Percentiles rank a stretch among this genome's conserved stretches.
phyloP scores from a whole-genome alignment of 495 filamentous ascomycete species.

The Eremomyces bilateralis region DNA sequence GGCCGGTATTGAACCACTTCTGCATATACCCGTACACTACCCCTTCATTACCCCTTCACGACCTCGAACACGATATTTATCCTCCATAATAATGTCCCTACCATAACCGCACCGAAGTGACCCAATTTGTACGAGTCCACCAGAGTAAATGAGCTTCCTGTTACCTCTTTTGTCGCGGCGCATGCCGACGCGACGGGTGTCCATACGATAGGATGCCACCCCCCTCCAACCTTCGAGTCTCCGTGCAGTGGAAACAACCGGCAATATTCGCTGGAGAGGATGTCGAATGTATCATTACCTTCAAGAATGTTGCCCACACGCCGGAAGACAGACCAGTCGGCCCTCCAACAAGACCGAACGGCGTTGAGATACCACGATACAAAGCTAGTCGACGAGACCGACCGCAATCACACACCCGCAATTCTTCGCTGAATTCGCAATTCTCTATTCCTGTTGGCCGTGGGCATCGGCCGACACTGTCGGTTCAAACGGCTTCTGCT shows the following conservation, averaged over 20 bases:
- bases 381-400: neutral
- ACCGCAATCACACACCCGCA: neutral
- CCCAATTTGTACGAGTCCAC: no score
- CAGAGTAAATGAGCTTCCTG: no score
- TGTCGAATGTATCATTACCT: slow-evolving; percentile 84
- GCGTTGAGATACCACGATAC: neutral
- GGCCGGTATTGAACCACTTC: no score
- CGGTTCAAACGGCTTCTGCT: slow-evolving; percentile 28
- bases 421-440: neutral
- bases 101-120: no score
- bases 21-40: no score
- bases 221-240: slow-evolving; percentile 62
- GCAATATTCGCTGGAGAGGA: slow-evolving; percentile 90
- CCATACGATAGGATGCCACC: no score
- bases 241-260: slow-evolving; percentile 76
- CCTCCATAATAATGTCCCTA: no score
- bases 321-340: slow-evolving; percentile 2
- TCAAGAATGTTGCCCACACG: slow-evolving; percentile 57
- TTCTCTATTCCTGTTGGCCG: slow-evolving; percentile 8
- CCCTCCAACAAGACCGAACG: neutral
- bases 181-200: no score
- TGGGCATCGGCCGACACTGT: slow-evolving; percentile 35
- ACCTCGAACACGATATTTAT: no score
- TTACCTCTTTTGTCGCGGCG: no score
- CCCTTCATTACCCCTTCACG: no score